Base-by-base conservation (phyloP, 2,329 filamentous ascomycete genomes). In the Hypoxylon sp. region DNA sequence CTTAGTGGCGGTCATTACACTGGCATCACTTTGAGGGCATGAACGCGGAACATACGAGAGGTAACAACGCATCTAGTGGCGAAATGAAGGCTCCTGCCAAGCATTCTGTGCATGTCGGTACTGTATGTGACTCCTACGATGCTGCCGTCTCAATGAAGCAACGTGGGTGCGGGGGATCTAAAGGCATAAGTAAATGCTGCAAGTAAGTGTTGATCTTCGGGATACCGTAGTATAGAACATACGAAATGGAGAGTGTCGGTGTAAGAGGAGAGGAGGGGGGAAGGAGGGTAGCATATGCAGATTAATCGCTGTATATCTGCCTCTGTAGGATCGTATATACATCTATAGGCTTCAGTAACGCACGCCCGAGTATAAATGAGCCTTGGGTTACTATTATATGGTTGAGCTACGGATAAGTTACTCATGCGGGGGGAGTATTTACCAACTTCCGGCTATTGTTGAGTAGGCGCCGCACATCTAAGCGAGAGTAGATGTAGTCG, bases 391-490 rank as follows among this genome's bases (percentile, higher is more conserved):
- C 30, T 58, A 25, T 64, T 63, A 67, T 62, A 65, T 56, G 67
- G 60, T 65, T 51, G 61, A 65, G 61, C 25, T 41, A 65, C 67
- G 67, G 64, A 34, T 68, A 67, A 65, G 67, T 65, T 68, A 52
- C 48, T 52, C 32, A 60, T 68, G 67, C 67, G 67, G 61, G 61
- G 68, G 59, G 51, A 60, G 45, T 64, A 63, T 59, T 63, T 66
- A 64, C 55, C 61, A 70, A 62, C 64, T 68, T 67, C 60, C 69
- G 69, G 69, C 69, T 72, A 70, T 72, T 72, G 60, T 70, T 65
- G 46, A 67, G 64, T 55, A 55, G 38, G 32, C 43, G n/a, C 51
- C 60, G 45, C 57, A 36, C 60, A 48, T 50, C 63, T 66, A 69
- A 69, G 64, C 67, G 67, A 71, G 52, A 51, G 21, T 49, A 62